phyloP scores from a whole-genome alignment of 169 alveolate species.

The Eimeria acervulina region DNA sequence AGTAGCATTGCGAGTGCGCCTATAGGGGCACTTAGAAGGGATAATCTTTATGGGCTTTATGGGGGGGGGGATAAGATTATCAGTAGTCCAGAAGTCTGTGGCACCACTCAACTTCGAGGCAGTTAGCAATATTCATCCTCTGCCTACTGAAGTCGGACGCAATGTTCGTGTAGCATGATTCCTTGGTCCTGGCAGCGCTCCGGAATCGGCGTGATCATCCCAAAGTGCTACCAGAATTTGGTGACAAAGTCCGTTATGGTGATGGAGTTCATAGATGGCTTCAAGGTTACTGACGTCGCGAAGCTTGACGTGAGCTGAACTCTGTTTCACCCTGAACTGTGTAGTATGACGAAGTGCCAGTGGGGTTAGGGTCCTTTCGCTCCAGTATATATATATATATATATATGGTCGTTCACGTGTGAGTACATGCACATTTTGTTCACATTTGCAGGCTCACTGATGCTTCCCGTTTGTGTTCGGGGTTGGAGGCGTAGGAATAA shows the following conservation, averaged over 20 bases:
- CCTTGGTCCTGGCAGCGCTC: conserved; percentile 83
- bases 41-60: no score
- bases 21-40: background rate
- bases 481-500: background rate
- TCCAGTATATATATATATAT: background rate
- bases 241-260: conserved; percentile 91
- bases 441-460: no score
- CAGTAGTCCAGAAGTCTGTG: background rate
- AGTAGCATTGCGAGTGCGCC: background rate
- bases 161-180: background rate
- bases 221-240: conserved; percentile 89
- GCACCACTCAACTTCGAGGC: background rate
- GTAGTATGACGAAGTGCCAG: background rate
- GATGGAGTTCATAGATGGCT: conserved; percentile 94
- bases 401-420: no score
- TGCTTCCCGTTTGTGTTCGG: background rate
- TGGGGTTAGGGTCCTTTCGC: background rate
- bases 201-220: conserved; percentile 90
- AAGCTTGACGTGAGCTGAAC: conserved; percentile 86
- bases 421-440: no score
- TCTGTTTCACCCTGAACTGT: background rate
- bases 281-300: conserved; percentile 92
- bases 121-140: background rate
- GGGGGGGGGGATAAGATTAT: background rate
- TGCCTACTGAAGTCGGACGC: background rate